A percentile compares a stretch with the other conserved stretches of the same genome.
Evolutionary conservation across 73 alveolate species (phyloP).

Genomic region (Tetrahymena thermophila): DNA sequence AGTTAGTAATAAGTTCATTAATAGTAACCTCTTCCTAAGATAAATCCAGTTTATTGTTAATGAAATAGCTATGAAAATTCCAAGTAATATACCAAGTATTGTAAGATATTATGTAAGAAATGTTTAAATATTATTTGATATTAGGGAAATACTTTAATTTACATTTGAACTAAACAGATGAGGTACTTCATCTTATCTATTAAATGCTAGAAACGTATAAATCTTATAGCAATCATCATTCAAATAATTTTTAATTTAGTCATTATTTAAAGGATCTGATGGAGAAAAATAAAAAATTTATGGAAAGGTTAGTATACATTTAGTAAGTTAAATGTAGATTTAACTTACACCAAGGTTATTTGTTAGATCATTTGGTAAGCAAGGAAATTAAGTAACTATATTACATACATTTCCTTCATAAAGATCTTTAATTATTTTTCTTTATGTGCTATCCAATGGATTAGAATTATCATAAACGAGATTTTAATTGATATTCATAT

Average conservation of each 20-base stretch:
- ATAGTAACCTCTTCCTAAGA: background rate
- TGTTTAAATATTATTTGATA: background rate
- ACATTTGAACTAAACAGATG: background rate
- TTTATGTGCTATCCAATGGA: background rate
- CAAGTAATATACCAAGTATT: background rate
- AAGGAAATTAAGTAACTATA: background rate
- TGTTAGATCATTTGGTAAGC: background rate
- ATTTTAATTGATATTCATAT: background rate
- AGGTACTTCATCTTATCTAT: background rate
- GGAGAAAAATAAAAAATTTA: background rate
- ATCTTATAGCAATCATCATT: background rate
- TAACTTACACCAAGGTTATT: background rate
- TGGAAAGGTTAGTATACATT: background rate
- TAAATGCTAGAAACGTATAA: background rate
- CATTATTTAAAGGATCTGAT: background rate
- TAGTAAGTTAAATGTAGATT: background rate
- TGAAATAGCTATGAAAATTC: background rate
- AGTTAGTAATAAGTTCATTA: background rate
- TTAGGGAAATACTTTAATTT: background rate
- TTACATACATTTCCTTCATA: background rate
- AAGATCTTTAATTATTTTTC: background rate
- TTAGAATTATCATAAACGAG: background rate
- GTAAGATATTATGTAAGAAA: background rate
- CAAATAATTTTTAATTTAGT: background rate
- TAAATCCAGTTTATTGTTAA: background rate